These are phyloP conservation scores for Pythium pectinolyticum DNA, from an alignment of 352 stramenopile genomes.

Conservation along the genomic window DNA sequence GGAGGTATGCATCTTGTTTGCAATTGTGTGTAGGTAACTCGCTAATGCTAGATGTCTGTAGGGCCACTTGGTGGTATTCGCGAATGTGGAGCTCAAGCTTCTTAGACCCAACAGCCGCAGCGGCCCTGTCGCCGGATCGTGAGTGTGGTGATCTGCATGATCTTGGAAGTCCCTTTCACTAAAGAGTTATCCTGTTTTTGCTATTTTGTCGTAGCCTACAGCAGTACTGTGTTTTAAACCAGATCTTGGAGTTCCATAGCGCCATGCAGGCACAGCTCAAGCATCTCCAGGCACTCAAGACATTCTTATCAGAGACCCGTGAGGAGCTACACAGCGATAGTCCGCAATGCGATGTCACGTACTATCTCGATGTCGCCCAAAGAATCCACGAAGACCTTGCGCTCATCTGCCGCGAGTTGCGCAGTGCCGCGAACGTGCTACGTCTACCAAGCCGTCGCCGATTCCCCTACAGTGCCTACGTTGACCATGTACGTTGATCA, in stretches of 20 bases:
- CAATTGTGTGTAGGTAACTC: no score
- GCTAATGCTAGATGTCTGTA: conserved; percentile 28
- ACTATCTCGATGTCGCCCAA: conserved; percentile 54
- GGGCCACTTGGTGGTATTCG: conserved; percentile 74
- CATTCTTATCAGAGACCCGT: conserved; percentile 47
- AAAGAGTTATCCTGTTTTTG: no score
- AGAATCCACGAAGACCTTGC: conserved; percentile 48
- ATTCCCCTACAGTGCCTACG: conserved; percentile 78
- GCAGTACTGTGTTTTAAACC: conserved; percentile 82
- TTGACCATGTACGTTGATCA: conserved; percentile 65
- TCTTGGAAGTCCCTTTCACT: background rate
- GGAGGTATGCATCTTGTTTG: conserved; percentile 58
- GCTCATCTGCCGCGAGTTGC: conserved; percentile 62
- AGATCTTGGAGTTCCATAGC: conserved; percentile 83
- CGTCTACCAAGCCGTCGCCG: conserved; percentile 69
- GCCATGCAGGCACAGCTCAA: conserved; percentile 61
- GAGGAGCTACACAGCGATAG: conserved; percentile 41
- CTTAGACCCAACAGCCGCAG: conserved; percentile 54
- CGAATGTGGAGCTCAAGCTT: conserved; percentile 71
- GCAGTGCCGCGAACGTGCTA: conserved; percentile 68
- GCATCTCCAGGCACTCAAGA: conserved; percentile 46
- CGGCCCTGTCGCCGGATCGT: conserved; percentile 47
- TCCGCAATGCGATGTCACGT: conserved; percentile 51
- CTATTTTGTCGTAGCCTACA: conserved; percentile 49
- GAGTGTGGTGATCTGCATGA: conserved; percentile 10